phyloP scores from a whole-genome alignment of 805 yeast species.

The Lipomyces sp. region DNA sequence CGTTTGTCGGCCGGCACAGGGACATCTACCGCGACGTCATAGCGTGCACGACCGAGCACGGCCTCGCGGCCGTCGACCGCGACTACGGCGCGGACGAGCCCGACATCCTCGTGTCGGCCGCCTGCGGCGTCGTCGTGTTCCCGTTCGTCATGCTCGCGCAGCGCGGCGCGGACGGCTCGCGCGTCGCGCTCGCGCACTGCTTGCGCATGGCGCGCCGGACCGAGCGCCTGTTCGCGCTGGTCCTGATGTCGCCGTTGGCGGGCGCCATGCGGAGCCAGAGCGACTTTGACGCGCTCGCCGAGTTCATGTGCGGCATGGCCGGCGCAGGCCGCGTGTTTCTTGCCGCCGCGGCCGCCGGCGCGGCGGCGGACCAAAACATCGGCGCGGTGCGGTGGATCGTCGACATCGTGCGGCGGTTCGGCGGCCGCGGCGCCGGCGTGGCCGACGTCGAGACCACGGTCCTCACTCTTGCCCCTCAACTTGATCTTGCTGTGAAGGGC shows the following conservation, averaged over 20 bases:
- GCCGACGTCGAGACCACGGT: conserved; percentile 22
- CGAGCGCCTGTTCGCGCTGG: conserved; percentile 3
- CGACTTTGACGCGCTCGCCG: conserved; percentile 11
- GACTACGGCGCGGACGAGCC: conserved; percentile 15
- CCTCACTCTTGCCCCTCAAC: neutral
- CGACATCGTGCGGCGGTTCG: conserved; percentile 2
- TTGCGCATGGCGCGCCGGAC: neutral
- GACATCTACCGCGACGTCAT: conserved; percentile 1
- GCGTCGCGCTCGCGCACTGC: conserved; percentile 3
- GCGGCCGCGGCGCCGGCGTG: conserved; percentile 17
- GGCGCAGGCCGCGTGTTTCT: conserved; percentile 1
- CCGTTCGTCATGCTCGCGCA: conserved; percentile 7
- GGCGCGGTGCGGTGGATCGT: conserved; percentile 2
- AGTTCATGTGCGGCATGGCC: conserved; percentile 6
- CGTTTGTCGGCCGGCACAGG: conserved; percentile 2
- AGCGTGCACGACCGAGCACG: neutral
- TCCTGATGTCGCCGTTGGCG: neutral
- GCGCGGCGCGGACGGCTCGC: conserved; percentile 5
- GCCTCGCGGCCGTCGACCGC: conserved; percentile 12
- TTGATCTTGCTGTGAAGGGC: too few species aligned
- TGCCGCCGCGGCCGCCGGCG: neutral
- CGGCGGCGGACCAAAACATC: neutral
- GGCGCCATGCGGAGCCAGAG: neutral
- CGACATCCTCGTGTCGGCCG: conserved; percentile 11
- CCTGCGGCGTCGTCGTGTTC: conserved; percentile 3